Percentiles rank a stretch among this genome's conserved stretches.
Conservation (phyloP, 2,329 filamentous ascomycete genomes). For the Parasarocladium wereldwijsianum region DNA sequence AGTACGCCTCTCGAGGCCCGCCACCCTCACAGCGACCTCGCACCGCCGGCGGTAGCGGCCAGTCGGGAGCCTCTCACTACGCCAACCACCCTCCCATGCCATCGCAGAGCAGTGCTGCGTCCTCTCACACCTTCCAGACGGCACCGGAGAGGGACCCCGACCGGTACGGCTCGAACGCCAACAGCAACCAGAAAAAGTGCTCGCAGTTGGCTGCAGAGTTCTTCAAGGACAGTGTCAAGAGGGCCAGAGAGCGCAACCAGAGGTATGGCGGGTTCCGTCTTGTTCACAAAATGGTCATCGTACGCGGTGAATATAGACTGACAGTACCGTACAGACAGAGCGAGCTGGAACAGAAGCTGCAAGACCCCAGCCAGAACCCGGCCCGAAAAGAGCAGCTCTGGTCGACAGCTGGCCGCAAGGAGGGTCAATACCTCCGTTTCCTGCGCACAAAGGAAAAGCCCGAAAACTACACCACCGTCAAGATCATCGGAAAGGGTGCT, state of each 20-base stretch:
- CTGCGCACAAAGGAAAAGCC: slow-evolving; percentile 85
- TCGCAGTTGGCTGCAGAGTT: slow-evolving; percentile 68
- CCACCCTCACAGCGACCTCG: slow-evolving; percentile 66
- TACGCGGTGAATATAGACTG: slow-evolving; percentile 4
- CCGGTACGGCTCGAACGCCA: slow-evolving; percentile 50
- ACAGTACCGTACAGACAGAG: slow-evolving; percentile 49
- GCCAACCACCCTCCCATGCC: slow-evolving; percentile 52
- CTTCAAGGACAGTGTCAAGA: slow-evolving; percentile 97
- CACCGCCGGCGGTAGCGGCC: slow-evolving; percentile 59
- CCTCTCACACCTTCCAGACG: slow-evolving; percentile 59
- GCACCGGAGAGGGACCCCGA: slow-evolving; percentile 80
- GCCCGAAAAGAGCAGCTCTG: slow-evolving; percentile 72
- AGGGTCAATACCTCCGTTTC: slow-evolving; percentile 88
- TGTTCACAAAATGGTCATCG: not conserved
- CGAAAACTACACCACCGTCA: slow-evolving; percentile 88
- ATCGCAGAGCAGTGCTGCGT: slow-evolving; percentile 35
- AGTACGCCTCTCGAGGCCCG: slow-evolving; percentile 52
- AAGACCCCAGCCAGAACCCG: slow-evolving; percentile 60
- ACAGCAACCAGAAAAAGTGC: slow-evolving; percentile 58
- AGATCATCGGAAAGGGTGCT: slow-evolving; percentile 97
- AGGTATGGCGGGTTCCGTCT: slow-evolving; percentile 40
- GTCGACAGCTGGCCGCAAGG: slow-evolving; percentile 71
- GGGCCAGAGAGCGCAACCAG: slow-evolving; percentile 86
- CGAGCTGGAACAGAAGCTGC: slow-evolving; percentile 76
- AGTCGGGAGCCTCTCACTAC: slow-evolving; percentile 48